A percentile compares a stretch with the other conserved stretches of the same genome.
Evolutionary conservation across 345 rosid genomes (phyloP).

Genomic region (Fremontodendron californicum): DNA sequence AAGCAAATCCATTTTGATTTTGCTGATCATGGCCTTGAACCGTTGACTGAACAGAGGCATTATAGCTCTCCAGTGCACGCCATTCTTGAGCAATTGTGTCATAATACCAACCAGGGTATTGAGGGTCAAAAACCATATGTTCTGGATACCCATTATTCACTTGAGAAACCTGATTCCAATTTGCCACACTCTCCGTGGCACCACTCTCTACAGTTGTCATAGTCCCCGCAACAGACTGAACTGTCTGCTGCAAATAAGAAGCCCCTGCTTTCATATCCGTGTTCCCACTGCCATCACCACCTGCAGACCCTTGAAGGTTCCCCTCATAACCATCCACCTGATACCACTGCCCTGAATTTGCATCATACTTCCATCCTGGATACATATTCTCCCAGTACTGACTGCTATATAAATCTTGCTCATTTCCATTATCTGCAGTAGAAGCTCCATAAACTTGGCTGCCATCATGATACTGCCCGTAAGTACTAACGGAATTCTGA

Average conservation of each 20-base stretch:
- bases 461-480: slow-evolving; percentile 33
- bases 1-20: slow-evolving; percentile 52
- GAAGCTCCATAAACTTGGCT: slow-evolving; percentile 32
- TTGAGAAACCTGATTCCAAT: slow-evolving; percentile 67
- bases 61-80: slow-evolving; percentile 63
- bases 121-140: slow-evolving; percentile 86
- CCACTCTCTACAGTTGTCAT: slow-evolving; percentile 35
- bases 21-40: slow-evolving; percentile 47
- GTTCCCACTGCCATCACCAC: slow-evolving; percentile 42
- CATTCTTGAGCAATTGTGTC: slow-evolving; percentile 69
- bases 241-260: slow-evolving; percentile 57
- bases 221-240: slow-evolving; percentile 50
- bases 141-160: slow-evolving; percentile 75
- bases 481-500: slow-evolving; percentile 24
- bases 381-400: slow-evolving; percentile 76
- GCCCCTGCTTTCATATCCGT: slow-evolving; percentile 47
- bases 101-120: slow-evolving; percentile 95
- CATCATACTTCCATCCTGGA: slow-evolving; percentile 91
- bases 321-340: slow-evolving; percentile 48
- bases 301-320: slow-evolving; percentile 32
- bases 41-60: slow-evolving; percentile 44
- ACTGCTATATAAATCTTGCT: slow-evolving; percentile 45
- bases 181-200: slow-evolving; percentile 50
- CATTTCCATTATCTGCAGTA: slow-evolving; percentile 33
- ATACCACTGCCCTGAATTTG: slow-evolving; percentile 76